phyloP scores from a whole-genome alignment of 2,329 filamentous ascomycete genomes.

The Metarhizium rileyi region DNA sequence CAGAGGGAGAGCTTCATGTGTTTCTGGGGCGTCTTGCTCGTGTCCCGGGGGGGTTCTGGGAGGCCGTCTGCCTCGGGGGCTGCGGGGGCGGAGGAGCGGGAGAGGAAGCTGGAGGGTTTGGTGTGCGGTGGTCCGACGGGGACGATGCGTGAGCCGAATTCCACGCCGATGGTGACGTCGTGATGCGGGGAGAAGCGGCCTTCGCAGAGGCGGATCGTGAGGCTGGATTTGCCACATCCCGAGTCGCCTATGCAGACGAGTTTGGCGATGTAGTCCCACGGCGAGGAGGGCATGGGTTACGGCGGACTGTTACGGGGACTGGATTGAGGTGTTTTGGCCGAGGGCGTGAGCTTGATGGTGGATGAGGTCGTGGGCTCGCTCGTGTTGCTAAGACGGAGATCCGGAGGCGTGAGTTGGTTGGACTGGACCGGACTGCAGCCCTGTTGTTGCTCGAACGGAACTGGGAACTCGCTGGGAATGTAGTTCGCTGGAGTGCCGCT shows the following conservation, averaged over 20 bases:
- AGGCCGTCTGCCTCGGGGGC: constrained; percentile 28
- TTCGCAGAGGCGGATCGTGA: constrained; percentile 93
- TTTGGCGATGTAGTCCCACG: constrained; percentile 99
- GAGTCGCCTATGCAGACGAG: constrained; percentile 96
- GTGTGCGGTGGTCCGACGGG: constrained; percentile 75
- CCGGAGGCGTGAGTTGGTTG: no score
- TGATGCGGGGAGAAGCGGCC: constrained; percentile 89
- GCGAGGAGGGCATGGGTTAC: constrained; percentile 47
- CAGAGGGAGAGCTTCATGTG: constrained; percentile 92
- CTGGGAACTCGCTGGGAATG: neutral
- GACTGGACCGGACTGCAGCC: no score
- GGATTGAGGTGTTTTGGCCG: neutral
- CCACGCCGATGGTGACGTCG: constrained; percentile 94
- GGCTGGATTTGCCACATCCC: constrained; percentile 87
- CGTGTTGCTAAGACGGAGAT: no score
- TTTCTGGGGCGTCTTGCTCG: constrained; percentile 39
- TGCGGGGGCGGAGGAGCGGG: constrained; percentile 13
- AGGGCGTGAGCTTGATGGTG: neutral
- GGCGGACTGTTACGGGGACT: neutral
- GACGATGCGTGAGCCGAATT: constrained; percentile 89
- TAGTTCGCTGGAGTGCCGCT: neutral
- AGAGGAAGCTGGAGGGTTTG: constrained; percentile 29
- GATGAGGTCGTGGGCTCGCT: neutral
- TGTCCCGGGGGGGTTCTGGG: constrained; percentile 40
- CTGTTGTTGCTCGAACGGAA: no score